Evolutionary conservation across 2,329 filamentous ascomycete genomes (phyloP), one percentile per base, ranked within the genome.

Genomic region (Aspergillus melleus): DNA sequence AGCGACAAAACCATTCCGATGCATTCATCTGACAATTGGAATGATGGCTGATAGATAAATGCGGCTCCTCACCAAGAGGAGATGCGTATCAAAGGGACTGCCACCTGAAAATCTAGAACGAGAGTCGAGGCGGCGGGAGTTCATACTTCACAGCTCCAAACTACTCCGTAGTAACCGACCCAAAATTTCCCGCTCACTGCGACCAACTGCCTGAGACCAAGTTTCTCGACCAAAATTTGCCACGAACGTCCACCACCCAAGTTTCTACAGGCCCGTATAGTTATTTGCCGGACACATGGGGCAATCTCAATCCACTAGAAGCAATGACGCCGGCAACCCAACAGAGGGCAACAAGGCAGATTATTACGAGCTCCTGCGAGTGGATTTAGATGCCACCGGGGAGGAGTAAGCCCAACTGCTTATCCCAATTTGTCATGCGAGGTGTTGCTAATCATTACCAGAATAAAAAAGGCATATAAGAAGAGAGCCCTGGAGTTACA

Each of bases 391-490:
- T 62, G 92, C 92, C 36, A 87, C 87, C 6, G 90, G 93, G 49
- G 90, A 96, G 58, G 93, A 97, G 88, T 92, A 77, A 72, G 84
- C 72, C 60, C 49, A 39, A 8, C 12, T 29, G 19, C 49, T 26
- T 11, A 5, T 20, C 16, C 22, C 22, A 49, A 10, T 30, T 16
- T 16, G 6, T 42, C 16, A 14, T n/a, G 12, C 16, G 36, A n/a
- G 14, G 16, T 8, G 6, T 36, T 16, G 36, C 36, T 42, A 42
- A 42, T 14, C 36, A n/a, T 8, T 8, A 19, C 5, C 36, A 94
- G 90, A 64, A 92, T 99, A 71, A 96, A 96, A 72, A 96, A 92
- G 71, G 92, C 93, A 14, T 99, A 99, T 77, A 87, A 92, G 64
- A 88, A 81, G 62, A 97, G 94, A 74, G 95, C 95, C 1, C 86